Conservation (phyloP, 495 filamentous ascomycete genomes). For the Penicilliopsis zonata region DNA sequence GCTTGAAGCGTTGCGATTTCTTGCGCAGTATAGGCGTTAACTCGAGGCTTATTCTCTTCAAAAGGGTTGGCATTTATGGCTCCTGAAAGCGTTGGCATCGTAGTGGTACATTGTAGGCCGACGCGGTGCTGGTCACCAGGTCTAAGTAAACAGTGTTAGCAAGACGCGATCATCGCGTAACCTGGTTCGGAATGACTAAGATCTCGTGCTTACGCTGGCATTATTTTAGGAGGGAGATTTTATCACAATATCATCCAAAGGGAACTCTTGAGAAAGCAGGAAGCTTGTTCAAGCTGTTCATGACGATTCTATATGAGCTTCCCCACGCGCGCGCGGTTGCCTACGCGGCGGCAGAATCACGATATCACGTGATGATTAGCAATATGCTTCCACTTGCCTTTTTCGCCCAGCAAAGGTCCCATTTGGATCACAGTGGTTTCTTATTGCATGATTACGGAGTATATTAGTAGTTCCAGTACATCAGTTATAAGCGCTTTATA, state of each 20-base stretch:
- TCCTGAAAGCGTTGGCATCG: conserved; percentile 23
- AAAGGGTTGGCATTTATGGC: conserved; percentile 56
- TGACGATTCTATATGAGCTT: conserved; percentile 1
- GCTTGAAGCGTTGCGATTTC: conserved; percentile 83
- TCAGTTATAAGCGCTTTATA: no score
- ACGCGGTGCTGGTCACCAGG: conserved; percentile 68
- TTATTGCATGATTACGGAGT: no score
- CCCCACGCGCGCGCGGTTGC: conserved; percentile 8
- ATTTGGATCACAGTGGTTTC: no score
- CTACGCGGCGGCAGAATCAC: conserved; percentile 21
- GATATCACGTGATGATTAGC: conserved; percentile 27
- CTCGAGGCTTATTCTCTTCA: conserved; percentile 51
- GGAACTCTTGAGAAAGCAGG: conserved; percentile 1
- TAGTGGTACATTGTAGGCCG: conserved; percentile 18
- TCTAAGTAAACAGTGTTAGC: conserved; percentile 29
- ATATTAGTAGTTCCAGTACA: no score
- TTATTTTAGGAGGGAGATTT: conserved; percentile 8
- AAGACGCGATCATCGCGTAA: no score
- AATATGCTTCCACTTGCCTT: no score
- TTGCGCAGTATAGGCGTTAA: conserved; percentile 72
- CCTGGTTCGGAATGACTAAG: neutral
- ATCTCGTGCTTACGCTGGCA: conserved; percentile 32
- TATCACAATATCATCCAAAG: conserved; percentile 3
- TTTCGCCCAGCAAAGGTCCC: no score
- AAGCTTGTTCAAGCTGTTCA: neutral